A percentile compares a stretch with the other conserved stretches of the same genome.
phyloP scores from a whole-genome alignment of 768 basidiomycete genomes.

The Atractiella rhizophila region DNA sequence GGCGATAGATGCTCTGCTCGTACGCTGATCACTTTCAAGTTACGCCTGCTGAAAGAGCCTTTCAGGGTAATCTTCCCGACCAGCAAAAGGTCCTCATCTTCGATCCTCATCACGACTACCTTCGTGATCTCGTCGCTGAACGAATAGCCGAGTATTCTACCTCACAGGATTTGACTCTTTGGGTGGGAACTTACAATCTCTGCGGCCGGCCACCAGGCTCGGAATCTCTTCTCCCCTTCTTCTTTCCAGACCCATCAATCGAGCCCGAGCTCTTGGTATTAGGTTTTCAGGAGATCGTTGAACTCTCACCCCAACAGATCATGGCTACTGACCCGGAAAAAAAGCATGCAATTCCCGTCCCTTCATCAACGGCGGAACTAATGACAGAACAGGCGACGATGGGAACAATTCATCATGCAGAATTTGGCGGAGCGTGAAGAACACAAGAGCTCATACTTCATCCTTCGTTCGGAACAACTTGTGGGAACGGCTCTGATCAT shows the following conservation, averaged over 20 bases:
- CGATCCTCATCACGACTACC: conserved; percentile 75
- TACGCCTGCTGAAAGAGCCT: background rate
- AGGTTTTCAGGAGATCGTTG: conserved; percentile 92
- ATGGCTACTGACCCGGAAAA: conserved; percentile 17
- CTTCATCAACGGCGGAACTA: too few species aligned
- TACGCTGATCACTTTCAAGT: conserved; percentile 21
- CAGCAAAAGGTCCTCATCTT: conserved; percentile 73
- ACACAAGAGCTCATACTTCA: conserved; percentile 46
- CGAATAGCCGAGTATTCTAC: conserved; percentile 63
- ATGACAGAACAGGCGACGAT: conserved; percentile 49
- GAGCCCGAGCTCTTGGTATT: conserved; percentile 64
- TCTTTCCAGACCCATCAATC: conserved; percentile 39
- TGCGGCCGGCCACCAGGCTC: conserved; percentile 58
- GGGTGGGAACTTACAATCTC: conserved; percentile 85
- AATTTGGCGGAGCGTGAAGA: conserved; percentile 45
- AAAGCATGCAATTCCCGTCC: conserved; percentile 4
- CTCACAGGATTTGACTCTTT: conserved; percentile 42
- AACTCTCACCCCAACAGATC: conserved; percentile 90
- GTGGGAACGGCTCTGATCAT: conserved; percentile 84
- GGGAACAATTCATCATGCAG: conserved; percentile 62
- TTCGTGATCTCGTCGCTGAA: conserved; percentile 41
- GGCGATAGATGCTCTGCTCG: conserved; percentile 87
- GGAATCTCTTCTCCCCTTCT: conserved; percentile 66
- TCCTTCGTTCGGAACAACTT: conserved; percentile 84
- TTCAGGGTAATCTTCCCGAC: conserved; percentile 72